Evolutionary conservation across 768 basidiomycete species (phyloP).

Genomic region (Imleria badia): DNA sequence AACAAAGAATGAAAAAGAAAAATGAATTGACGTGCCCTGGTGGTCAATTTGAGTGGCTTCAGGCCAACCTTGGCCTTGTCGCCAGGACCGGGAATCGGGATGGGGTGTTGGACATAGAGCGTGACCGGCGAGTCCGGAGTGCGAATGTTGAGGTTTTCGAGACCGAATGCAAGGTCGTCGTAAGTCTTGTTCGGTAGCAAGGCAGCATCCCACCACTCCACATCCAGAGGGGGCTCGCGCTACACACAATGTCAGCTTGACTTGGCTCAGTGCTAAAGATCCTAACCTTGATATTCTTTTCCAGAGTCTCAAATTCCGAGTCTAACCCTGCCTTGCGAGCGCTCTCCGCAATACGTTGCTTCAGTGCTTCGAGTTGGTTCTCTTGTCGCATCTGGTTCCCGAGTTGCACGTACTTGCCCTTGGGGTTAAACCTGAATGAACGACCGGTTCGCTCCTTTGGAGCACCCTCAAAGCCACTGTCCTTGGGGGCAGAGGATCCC

Average conservation of each 20-base stretch:
- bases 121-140: slow-evolving; percentile 75
- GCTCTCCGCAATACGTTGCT: slow-evolving; percentile 90
- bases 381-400: slow-evolving; percentile 73
- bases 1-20: neutral
- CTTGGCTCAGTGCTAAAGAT: neutral
- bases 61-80: slow-evolving; percentile 79
- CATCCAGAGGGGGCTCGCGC: slow-evolving; percentile 83
- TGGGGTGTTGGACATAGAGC: slow-evolving; percentile 94
- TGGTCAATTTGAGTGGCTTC: slow-evolving; percentile 90
- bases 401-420: slow-evolving; percentile 85
- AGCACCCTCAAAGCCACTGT: slow-evolving; percentile 68
- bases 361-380: slow-evolving; percentile 82
- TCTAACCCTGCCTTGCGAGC: slow-evolving; percentile 93
- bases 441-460: slow-evolving; percentile 71
- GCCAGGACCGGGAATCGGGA: slow-evolving; percentile 88
- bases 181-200: slow-evolving; percentile 81
- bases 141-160: slow-evolving; percentile 61
- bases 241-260: slow-evolving; percentile 30
- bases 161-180: slow-evolving; percentile 62
- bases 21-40: slow-evolving; percentile 51
- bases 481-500: slow-evolving; percentile 43
- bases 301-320: slow-evolving; percentile 86
- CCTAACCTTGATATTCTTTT: slow-evolving; percentile 83
- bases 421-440: slow-evolving; percentile 82
- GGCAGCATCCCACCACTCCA: slow-evolving; percentile 97